Base-by-base conservation (phyloP, 108 stramenopile genomes). In the Poteriospumella lacustris region DNA sequence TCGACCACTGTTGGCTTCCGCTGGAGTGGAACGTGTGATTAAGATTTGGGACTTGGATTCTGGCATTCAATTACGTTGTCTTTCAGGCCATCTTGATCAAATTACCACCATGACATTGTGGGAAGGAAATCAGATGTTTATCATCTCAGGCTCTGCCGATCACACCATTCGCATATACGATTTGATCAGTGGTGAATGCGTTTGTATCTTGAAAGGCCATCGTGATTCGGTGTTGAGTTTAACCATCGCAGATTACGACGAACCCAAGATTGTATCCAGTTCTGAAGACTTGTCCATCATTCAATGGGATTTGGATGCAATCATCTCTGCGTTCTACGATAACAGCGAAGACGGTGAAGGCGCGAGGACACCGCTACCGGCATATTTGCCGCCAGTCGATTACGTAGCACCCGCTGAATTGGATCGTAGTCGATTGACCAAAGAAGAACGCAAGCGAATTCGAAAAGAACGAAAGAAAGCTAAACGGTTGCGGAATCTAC, bases 121-220 rank as follows among this genome's bases (percentile, higher is more conserved):
- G 70, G 70, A 73, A 19, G 70, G 70, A 3, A 5, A 12, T 56
- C 70, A 73, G 31, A 52, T 42, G n/a, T 24, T 73, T 5, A 3
- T 73, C 28, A 33, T 73, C 15, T 42, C 70, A 24, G 70, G 41
- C n/a, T 33, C 31, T 42, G 41, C 15, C 3, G 70, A 73, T 42
- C 44, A 44, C 31, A 73, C 70, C 70, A 44, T 73, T 5, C 36
- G 70, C 15, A 33, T 73, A n/a, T 73, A 42, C 31, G 70, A 73
- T 38, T 42, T 73, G 36, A 5, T 73, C n/a, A 52, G 31, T 3
- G 70, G 70, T 5, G 70, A 73, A 38, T 42, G 41, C 47, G 44
- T 73, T 9, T 73, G 70, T 33, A 73, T 44, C 70, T 42, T 73
- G 31, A 5, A 42, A 34, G 70, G 70, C 26, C 70, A 73, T 38